These are phyloP conservation scores for Oryza australiensis DNA, from an alignment of 176 grass and related monocot genomes.

Conservation along the genomic window DNA sequence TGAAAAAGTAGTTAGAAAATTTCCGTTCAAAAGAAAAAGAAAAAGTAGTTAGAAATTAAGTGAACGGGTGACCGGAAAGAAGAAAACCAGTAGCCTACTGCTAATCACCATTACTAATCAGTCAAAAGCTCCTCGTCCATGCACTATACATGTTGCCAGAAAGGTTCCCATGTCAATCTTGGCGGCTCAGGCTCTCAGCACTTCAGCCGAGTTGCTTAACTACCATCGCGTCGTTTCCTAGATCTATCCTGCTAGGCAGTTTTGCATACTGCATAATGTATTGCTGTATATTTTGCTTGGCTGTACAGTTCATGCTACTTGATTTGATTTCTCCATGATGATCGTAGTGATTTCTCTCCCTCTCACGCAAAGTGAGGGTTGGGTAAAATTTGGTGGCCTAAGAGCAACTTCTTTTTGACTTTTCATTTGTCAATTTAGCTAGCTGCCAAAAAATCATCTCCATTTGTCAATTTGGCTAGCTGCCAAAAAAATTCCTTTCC, in stretches of 20 bases:
- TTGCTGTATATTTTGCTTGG: not conserved
- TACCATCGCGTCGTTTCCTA: not conserved
- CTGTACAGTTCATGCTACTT: not conserved
- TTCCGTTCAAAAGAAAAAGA: too few species aligned
- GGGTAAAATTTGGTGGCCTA: not conserved
- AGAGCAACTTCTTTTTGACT: too few species aligned
- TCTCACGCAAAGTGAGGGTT: not conserved
- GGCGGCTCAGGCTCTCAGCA: not conserved
- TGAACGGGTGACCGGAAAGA: not conserved
- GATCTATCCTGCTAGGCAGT: not conserved
- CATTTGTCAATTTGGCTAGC: too few species aligned
- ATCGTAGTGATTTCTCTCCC: not conserved
- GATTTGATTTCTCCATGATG: not conserved
- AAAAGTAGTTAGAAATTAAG: not conserved
- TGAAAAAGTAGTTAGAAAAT: not conserved
- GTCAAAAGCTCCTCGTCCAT: not conserved
- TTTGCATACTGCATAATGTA: not conserved
- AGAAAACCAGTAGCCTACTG: not conserved
- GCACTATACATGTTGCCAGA: not conserved
- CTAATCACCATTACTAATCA: not conserved
- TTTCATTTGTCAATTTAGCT: too few species aligned
- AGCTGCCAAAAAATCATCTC: too few species aligned
- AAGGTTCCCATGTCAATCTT: not conserved
- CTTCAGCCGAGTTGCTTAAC: not conserved
- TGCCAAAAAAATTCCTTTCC: too few species aligned